Percentiles rank a stretch among this genome's conserved stretches.
Conservation (phyloP, 495 filamentous ascomycete species). For the Annulohypoxylon nitens region DNA sequence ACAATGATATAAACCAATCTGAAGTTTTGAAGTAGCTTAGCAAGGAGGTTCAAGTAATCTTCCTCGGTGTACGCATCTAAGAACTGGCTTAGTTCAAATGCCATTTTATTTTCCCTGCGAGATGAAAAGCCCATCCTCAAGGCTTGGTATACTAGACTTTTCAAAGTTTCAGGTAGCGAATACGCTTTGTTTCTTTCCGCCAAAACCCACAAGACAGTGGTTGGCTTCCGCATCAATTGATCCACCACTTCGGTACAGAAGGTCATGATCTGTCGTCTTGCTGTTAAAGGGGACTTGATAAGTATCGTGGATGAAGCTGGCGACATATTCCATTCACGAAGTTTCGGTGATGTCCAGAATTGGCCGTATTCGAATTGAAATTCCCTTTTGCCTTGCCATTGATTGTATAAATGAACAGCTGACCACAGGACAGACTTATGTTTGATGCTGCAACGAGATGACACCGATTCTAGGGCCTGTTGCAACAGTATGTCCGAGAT, state of each 20-base stretch:
- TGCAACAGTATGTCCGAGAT: not conserved
- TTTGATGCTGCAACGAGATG: not conserved
- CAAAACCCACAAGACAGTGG: not conserved
- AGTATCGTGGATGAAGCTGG: not conserved
- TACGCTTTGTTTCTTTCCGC: not conserved
- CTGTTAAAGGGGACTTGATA: not conserved
- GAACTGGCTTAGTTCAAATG: not conserved
- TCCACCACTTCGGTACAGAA: not conserved
- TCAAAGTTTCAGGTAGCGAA: not conserved
- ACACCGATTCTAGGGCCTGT: not conserved
- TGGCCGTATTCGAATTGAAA: not conserved
- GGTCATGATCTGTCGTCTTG: not conserved
- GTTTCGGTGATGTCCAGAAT: not conserved
- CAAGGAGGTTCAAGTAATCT: not conserved
- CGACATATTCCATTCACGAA: not conserved
- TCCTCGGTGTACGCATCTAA: not conserved
- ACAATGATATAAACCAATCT: not conserved
- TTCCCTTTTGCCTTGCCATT: not conserved
- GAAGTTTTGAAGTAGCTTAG: not conserved
- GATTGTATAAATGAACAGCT: not conserved
- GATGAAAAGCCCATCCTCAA: not conserved
- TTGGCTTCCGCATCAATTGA: not conserved
- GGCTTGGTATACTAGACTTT: not conserved
- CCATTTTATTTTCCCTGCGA: not conserved
- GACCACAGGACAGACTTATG: not conserved